phyloP scores from a whole-genome alignment of 768 basidiomycete species.

The Boletus subparvulus region DNA sequence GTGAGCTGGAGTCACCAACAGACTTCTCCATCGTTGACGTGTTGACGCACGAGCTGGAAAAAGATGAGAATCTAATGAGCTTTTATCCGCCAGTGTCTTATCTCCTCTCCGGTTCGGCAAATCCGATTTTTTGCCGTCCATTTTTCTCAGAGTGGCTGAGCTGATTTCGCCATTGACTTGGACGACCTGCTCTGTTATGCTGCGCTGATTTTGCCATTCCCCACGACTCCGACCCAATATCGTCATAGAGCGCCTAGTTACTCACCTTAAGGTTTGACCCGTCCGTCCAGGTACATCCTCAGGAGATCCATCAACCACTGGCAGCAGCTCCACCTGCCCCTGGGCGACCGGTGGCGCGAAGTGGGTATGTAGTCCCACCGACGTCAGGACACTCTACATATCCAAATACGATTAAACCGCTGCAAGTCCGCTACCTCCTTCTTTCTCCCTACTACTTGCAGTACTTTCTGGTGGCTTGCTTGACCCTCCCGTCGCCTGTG shows the following conservation, averaged over 20 bases:
- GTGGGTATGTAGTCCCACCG: no score
- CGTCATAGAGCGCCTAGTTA: background rate
- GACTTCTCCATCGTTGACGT: slow-evolving; percentile 21
- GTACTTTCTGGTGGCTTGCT: no score
- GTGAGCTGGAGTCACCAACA: background rate
- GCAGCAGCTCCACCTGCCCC: background rate
- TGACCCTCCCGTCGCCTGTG: background rate
- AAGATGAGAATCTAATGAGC: no score
- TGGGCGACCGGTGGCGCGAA: no score
- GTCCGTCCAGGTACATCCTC: background rate
- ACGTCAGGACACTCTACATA: background rate
- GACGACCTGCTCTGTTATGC: slow-evolving; percentile 11
- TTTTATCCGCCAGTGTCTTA: slow-evolving; percentile 16
- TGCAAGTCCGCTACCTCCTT: no score
- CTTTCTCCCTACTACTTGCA: no score
- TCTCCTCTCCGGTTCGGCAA: slow-evolving; percentile 2
- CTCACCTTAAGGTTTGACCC: background rate
- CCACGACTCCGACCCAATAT: background rate
- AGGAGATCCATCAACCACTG: no score
- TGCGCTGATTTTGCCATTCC: slow-evolving; percentile 33
- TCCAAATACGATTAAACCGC: background rate
- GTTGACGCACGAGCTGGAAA: background rate
- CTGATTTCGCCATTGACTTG: slow-evolving; percentile 28
- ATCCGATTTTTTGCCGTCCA: background rate
- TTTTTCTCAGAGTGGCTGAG: slow-evolving; percentile 8